These are phyloP conservation scores for Coniferiporia sulphurascens DNA, from an alignment of 1,284 basidiomycete species.

Conservation along the genomic window DNA sequence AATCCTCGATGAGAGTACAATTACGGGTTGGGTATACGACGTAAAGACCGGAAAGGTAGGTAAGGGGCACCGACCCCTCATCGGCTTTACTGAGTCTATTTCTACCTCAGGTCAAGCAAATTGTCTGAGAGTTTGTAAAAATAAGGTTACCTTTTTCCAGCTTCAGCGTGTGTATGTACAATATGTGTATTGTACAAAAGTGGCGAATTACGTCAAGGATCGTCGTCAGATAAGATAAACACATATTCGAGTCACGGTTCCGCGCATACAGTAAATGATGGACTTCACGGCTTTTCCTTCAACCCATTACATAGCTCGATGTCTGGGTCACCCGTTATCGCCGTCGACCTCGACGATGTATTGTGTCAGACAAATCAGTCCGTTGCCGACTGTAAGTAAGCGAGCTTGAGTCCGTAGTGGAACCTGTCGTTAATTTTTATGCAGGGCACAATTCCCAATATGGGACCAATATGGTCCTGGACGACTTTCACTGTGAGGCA, in stretches of 20 bases:
- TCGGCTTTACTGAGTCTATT: background rate
- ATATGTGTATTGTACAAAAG: background rate
- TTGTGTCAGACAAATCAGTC: conserved; percentile 62
- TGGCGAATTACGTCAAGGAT: background rate
- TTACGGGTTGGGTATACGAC: conserved; percentile 66
- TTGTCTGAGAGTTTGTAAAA: background rate
- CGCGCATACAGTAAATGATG: background rate
- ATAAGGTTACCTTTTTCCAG: background rate
- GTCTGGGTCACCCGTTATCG: conserved; percentile 39
- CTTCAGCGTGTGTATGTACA: background rate
- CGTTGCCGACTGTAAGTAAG: conserved; percentile 58
- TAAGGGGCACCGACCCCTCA: too few species aligned
- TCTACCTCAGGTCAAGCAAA: conserved; percentile 3
- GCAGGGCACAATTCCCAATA: conserved; percentile 70
- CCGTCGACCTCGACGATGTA: conserved; percentile 77
- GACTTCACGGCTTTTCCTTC: background rate
- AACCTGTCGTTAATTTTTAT: background rate
- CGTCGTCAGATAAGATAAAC: background rate
- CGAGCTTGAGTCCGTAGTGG: background rate
- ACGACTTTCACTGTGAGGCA: conserved; percentile 61
- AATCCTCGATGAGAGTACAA: conserved; percentile 45
- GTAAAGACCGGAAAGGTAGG: conserved; percentile 56
- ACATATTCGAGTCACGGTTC: background rate
- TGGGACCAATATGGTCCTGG: conserved; percentile 44
- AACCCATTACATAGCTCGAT: background rate